phyloP scores from a whole-genome alignment of 2,329 filamentous ascomycete species.

The Westerdykella sp. region DNA sequence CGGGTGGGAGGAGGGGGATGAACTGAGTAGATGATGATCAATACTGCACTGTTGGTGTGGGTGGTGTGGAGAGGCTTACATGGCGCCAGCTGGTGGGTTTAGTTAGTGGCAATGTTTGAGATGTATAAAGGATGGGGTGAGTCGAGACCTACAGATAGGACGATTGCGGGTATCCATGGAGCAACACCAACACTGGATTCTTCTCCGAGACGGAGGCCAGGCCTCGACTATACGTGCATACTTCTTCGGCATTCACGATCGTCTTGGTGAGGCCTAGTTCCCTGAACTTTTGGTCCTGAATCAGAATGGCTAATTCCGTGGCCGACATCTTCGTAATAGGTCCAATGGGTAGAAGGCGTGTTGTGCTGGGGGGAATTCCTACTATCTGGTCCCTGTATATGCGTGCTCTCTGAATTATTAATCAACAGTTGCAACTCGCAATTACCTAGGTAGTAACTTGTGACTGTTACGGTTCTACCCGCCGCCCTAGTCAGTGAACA shows the following conservation, averaged over 20 bases:
- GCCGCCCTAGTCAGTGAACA: no score
- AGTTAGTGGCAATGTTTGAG: neutral
- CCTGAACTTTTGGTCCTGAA: slow-evolving; percentile 26
- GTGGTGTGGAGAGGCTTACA: slow-evolving; percentile 3
- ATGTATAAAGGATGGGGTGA: neutral
- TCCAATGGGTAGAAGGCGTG: neutral
- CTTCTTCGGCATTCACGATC: slow-evolving; percentile 20
- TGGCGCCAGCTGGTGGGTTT: slow-evolving; percentile 25
- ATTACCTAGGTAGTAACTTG: no score
- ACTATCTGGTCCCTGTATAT: no score
- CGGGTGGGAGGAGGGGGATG: slow-evolving; percentile 23
- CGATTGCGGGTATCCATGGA: slow-evolving; percentile 32
- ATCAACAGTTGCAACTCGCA: no score
- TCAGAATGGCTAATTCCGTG: slow-evolving; percentile 13
- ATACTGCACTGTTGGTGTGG: neutral
- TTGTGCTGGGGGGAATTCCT: no score
- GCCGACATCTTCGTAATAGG: slow-evolving; percentile 9
- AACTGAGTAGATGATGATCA: slow-evolving; percentile 6
- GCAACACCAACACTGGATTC: slow-evolving; percentile 26
- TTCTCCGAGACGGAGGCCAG: slow-evolving; percentile 17
- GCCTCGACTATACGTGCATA: slow-evolving; percentile 22
- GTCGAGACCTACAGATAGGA: slow-evolving; percentile 18
- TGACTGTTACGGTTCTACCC: no score
- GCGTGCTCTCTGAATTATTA: no score
- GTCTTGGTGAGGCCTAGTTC: slow-evolving; percentile 23